Percentiles rank a stretch among this genome's conserved stretches.
Evolutionary conservation across 164 flowering plant genomes (phyloP).

Genomic region (Aristolochia californica): DNA sequence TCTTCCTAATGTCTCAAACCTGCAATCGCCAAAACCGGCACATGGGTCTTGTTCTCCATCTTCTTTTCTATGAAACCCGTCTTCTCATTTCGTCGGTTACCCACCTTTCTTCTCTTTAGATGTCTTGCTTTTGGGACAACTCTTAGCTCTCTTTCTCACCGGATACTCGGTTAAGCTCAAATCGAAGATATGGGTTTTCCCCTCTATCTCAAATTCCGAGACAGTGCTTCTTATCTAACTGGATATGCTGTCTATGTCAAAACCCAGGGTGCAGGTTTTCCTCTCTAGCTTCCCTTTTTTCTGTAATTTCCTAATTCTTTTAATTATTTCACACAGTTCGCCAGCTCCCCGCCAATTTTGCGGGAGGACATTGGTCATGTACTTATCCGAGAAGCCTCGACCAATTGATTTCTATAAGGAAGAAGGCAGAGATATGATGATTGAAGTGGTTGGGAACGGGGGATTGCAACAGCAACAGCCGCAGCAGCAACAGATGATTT

Average conservation of each 20-base stretch:
- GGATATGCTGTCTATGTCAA: too few relatives aligned
- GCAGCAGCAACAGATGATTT: constrained; percentile 34
- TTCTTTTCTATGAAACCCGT: constrained; percentile 9
- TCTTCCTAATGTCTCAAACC: not conserved
- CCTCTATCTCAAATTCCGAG: too few relatives aligned
- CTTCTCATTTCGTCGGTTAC: constrained; percentile 1
- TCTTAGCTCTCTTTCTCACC: not conserved
- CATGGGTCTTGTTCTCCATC: constrained; percentile 9
- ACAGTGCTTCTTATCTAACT: too few relatives aligned
- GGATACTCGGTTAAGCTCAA: not conserved
- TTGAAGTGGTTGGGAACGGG: constrained; percentile 40
- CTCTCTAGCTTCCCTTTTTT: not conserved
- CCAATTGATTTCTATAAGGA: constrained; percentile 55
- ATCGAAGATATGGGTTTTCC: not conserved
- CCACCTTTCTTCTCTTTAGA: not conserved
- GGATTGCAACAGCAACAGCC: constrained; percentile 17
- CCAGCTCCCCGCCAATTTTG: not conserved
- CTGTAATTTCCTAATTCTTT: not conserved
- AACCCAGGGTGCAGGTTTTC: too few relatives aligned
- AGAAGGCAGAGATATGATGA: constrained; percentile 48
- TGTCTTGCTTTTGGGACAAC: not conserved
- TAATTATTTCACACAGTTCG: not conserved
- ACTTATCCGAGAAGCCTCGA: constrained; percentile 46
- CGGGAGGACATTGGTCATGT: constrained; percentile 23
- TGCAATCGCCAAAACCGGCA: constrained; percentile 2